phyloP scores from a whole-genome alignment of 75 land plant genomes.

The Pinus taeda region DNA sequence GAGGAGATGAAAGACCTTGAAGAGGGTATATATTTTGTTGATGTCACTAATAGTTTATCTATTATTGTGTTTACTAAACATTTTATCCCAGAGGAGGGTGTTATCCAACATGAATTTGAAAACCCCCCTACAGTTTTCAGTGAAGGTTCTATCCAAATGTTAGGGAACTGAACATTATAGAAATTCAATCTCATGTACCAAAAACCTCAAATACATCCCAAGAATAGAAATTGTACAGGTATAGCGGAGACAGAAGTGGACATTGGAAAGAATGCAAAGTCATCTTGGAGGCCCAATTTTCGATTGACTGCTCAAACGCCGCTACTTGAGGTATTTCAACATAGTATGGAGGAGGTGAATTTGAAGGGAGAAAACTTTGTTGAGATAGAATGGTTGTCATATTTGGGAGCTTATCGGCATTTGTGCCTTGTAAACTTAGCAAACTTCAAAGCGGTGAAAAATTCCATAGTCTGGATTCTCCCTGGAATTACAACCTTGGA shows the following conservation, averaged over 20 bases:
- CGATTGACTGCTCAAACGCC: constrained; percentile 48
- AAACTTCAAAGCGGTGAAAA: constrained; percentile 58
- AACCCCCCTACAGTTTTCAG: too few relatives aligned
- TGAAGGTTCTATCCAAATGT: too few relatives aligned
- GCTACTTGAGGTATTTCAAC: constrained; percentile 75
- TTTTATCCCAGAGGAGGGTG: too few relatives aligned
- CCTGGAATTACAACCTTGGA: constrained; percentile 64
- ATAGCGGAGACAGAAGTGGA: constrained; percentile 86
- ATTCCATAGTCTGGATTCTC: constrained; percentile 74
- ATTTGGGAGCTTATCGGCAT: constrained; percentile 61
- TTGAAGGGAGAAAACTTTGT: constrained; percentile 62
- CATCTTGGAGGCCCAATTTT: constrained; percentile 73
- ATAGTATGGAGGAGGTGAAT: constrained; percentile 59
- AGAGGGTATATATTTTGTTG: too few relatives aligned
- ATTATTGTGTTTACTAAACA: too few relatives aligned
- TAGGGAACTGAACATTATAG: too few relatives aligned
- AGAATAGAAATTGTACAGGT: constrained; percentile 52
- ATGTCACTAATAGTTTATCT: too few relatives aligned
- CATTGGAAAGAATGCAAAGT: constrained; percentile 75
- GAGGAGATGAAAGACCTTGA: too few relatives aligned
- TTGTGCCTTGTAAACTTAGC: constrained; percentile 54
- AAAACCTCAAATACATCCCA: too few relatives aligned
- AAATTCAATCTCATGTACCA: too few relatives aligned
- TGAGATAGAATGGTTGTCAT: constrained; percentile 95
- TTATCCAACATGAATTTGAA: too few relatives aligned